These are phyloP conservation scores for Pilaira anomala DNA, from an alignment of 192 early-diverging fungal species.

Conservation along the genomic window DNA sequence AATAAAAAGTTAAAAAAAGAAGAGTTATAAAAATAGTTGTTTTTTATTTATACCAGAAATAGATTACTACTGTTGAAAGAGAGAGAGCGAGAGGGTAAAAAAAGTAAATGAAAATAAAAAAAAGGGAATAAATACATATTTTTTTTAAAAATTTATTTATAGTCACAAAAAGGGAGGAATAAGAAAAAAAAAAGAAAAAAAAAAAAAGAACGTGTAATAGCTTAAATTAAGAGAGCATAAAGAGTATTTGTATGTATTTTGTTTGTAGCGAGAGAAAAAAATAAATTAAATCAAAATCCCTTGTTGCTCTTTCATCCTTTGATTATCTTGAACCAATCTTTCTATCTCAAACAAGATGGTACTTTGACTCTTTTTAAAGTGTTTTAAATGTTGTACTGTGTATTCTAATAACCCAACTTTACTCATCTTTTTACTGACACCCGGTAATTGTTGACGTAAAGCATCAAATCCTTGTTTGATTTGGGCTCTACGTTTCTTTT, in stretches of 20 bases:
- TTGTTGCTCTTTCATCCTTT: slow-evolving; percentile 16
- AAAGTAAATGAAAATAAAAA: background rate
- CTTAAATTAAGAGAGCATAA: too few relatives aligned
- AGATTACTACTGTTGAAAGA: background rate
- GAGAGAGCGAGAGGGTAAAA: background rate
- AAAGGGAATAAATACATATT: background rate
- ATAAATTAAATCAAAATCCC: background rate
- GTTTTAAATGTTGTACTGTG: slow-evolving; percentile 38
- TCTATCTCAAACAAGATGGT: slow-evolving; percentile 23
- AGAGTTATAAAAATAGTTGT: background rate
- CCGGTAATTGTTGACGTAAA: slow-evolving; percentile 38
- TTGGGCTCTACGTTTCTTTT: slow-evolving; percentile 44
- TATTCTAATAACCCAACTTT: slow-evolving; percentile 37
- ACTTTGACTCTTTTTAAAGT: slow-evolving; percentile 37
- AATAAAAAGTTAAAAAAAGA: background rate
- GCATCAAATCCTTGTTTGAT: slow-evolving; percentile 44
- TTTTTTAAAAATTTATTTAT: background rate
- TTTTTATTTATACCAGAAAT: background rate
- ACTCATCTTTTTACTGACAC: slow-evolving; percentile 38
- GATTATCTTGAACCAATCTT: slow-evolving; percentile 17
- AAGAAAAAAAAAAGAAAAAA: background rate
- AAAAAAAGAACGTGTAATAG: background rate
- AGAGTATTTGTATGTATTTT: too few relatives aligned
- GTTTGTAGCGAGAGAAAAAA: too few relatives aligned
- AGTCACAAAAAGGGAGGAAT: background rate